Percentiles rank a stretch among this genome's conserved stretches.
Evolutionary conservation across 306 rosid genomes (phyloP).

Genomic region (Corylus americana): DNA sequence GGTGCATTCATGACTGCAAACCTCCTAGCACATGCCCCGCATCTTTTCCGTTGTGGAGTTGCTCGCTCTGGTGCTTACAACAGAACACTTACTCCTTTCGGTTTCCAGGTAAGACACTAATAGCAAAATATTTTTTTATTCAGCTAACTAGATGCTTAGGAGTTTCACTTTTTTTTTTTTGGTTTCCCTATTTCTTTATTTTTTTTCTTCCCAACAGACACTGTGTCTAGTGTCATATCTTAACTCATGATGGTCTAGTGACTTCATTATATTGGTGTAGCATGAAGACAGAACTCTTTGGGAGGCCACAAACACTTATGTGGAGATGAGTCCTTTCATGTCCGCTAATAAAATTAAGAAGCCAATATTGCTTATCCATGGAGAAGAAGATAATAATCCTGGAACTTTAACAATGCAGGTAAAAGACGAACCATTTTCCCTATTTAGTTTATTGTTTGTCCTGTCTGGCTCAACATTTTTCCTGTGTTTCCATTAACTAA

Average conservation of each 20-base stretch:
- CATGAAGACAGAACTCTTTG: slow-evolving; percentile 97
- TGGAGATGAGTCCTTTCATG: slow-evolving; percentile 98
- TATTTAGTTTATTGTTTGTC: neutral
- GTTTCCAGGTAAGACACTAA: slow-evolving; percentile 74
- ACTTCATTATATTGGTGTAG: slow-evolving; percentile 42
- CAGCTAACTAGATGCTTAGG: slow-evolving; percentile 1
- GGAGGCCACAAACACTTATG: slow-evolving; percentile 87
- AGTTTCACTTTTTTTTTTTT: neutral
- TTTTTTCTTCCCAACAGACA: slow-evolving; percentile 17
- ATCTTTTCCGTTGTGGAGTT: slow-evolving; percentile 94
- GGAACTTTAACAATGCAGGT: slow-evolving; percentile 99
- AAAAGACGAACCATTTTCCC: slow-evolving; percentile 19
- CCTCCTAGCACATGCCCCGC: slow-evolving; percentile 97
- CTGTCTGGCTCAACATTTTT: neutral
- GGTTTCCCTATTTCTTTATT: neutral
- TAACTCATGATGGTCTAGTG: slow-evolving; percentile 20
- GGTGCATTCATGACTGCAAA: slow-evolving; percentile 99
- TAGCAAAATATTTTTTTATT: neutral
- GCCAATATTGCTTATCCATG: slow-evolving; percentile 95
- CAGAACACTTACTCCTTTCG: slow-evolving; percentile 97
- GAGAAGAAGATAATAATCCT: slow-evolving; percentile 95
- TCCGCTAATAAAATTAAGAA: slow-evolving; percentile 93
- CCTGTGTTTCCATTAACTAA: slow-evolving; percentile 2
- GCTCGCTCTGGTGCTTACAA: slow-evolving; percentile 99
- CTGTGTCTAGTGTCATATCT: slow-evolving; percentile 7